Percentiles rank a stretch among this genome's conserved stretches.
Conservation (phyloP, 805 yeast species). For the Sugiyamaella americana region DNA sequence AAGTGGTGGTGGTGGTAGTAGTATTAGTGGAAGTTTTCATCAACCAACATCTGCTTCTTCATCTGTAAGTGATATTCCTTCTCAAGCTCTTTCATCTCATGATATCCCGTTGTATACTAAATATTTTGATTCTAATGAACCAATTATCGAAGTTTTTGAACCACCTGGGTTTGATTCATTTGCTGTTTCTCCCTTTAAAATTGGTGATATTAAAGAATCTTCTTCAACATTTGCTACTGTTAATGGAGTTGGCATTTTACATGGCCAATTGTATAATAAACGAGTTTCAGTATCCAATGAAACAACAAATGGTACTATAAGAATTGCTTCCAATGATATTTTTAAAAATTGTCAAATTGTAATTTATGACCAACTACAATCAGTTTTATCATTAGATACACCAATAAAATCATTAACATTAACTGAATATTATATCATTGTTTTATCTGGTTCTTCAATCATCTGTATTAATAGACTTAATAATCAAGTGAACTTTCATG, state of each 20-base stretch:
- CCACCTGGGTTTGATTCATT: conserved; percentile 11
- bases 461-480: conserved; percentile 47
- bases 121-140: conserved; percentile 24
- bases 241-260: conserved; percentile 42
- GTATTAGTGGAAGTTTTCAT: background rate
- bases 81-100: conserved; percentile 2
- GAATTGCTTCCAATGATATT: conserved; percentile 19
- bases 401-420: conserved; percentile 38
- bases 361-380: conserved; percentile 34
- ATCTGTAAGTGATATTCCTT: background rate
- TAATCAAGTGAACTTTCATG: conserved; percentile 41
- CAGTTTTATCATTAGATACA: background rate
- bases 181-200: conserved; percentile 19
- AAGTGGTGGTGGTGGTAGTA: too few species aligned
- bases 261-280: conserved; percentile 31
- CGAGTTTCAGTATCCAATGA: conserved; percentile 14
- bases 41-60: conserved; percentile 6
- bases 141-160: conserved; percentile 22
- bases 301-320: background rate
- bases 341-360: conserved; percentile 36
- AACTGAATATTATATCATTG: conserved; percentile 49
- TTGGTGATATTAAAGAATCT: conserved; percentile 1
- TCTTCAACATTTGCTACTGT: conserved; percentile 40
- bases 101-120: conserved; percentile 28
- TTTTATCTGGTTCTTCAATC: conserved; percentile 40